Base-by-base conservation (phyloP, 2,329 filamentous ascomycete genomes). In the Beauveria sp. region DNA sequence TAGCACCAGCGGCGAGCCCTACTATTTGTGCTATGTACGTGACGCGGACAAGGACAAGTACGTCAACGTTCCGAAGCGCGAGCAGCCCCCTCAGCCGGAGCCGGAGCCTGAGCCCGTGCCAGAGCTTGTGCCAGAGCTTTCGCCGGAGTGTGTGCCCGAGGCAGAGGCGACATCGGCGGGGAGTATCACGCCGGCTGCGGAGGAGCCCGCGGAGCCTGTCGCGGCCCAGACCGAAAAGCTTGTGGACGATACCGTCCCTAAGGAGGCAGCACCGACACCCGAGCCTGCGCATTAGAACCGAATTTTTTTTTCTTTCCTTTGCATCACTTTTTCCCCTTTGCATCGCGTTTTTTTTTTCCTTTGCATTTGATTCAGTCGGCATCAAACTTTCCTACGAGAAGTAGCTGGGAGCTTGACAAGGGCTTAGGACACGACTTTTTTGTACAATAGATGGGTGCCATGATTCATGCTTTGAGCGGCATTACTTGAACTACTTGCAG, bases 1-100 rank as follows among this genome's bases (percentile, higher is more conserved):
- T 54, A 86, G 84, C 64, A 82, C 78, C 12, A 87, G 76, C 74
- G 90, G 91, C 5, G 93, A 91, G 54, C 91, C 91, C 2, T 92
- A 91, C 70, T 91, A 89, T 70, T 81, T 95, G 24, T 91, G 92
- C 48, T 96, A 96, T 68, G 87, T 96, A n/a, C 81, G 83, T 49
- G 88, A 89, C 58, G 77, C 84, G 40, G 76, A 83, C 67, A 87
- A 86, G 68, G 78, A 85, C 50, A 73, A 83, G 7, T 73, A 79
- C 52, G 79, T 83, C 26, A 73, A 76, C 54, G 75, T 81, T 2
- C 80, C 79, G 1, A 74, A 76, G 61, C 75, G 79, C 38, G 60
- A 63, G 45, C 34, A n/a, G 12, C 60, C 53, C 5, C 38, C 5
- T 38, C 34, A 38, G n/a, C 28, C 34, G 10, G 24, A 63, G 22